A percentile compares a stretch with the other conserved stretches of the same genome.
phyloP scores from a whole-genome alignment of 441 rosid species.

The Gossypium aridum region DNA sequence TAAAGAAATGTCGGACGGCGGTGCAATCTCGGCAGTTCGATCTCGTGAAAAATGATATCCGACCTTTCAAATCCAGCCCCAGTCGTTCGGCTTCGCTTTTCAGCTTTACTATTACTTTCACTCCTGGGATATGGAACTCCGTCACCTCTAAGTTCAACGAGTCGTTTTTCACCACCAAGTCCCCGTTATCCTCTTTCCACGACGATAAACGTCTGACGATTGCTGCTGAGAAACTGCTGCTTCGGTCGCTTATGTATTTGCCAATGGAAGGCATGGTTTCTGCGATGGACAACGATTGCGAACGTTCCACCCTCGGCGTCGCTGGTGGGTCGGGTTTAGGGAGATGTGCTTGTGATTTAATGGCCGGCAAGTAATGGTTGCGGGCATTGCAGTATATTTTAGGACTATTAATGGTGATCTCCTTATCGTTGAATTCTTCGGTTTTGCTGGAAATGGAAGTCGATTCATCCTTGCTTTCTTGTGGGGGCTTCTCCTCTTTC shows the following conservation, averaged over 20 bases:
- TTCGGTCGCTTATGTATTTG: constrained; percentile 48
- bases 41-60: constrained; percentile 61
- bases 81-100: constrained; percentile 28
- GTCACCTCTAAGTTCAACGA: constrained; percentile 38
- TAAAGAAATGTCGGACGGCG: constrained; percentile 63
- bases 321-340: constrained; percentile 70
- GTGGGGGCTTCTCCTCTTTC: neutral
- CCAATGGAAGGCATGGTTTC: constrained; percentile 46
- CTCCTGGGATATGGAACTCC: constrained; percentile 63
- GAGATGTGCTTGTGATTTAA: constrained; percentile 56
- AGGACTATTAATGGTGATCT: neutral
- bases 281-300: constrained; percentile 33
- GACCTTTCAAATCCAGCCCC: constrained; percentile 37
- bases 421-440: neutral
- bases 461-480: neutral
- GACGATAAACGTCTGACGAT: constrained; percentile 45
- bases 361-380: neutral
- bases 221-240: constrained; percentile 47
- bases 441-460: neutral
- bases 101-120: constrained; percentile 55
- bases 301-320: neutral
- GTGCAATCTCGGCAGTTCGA: constrained; percentile 81
- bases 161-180: neutral
- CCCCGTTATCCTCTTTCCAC: constrained; percentile 19
- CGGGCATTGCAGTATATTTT: neutral